These are phyloP conservation scores for Kernera saxatilis DNA, from an alignment of 345 rosid genomes.

Conservation along the genomic window DNA sequence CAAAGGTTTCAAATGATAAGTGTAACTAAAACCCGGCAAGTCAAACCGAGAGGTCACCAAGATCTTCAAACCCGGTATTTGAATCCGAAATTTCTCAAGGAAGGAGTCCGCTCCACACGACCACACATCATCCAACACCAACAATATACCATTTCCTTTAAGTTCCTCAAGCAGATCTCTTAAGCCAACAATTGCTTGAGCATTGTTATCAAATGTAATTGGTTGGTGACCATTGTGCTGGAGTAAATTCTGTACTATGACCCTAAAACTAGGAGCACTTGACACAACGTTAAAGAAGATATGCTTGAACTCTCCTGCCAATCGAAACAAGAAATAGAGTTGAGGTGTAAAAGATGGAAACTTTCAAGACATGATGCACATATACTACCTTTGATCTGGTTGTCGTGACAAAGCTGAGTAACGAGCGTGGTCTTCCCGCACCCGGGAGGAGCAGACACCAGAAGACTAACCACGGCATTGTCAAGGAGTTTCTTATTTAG, in stretches of 20 bases:
- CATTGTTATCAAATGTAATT: conserved; percentile 20
- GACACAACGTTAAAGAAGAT: conserved; percentile 49
- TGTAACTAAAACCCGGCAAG: conserved; percentile 33
- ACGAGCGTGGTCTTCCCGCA: conserved; percentile 51
- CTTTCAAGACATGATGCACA: too few species aligned
- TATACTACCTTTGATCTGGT: conserved; percentile 45
- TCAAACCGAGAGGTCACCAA: conserved; percentile 57
- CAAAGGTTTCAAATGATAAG: conserved; percentile 33
- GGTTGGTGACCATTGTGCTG: conserved; percentile 6
- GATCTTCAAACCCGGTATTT: conserved; percentile 38
- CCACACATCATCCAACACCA: conserved; percentile 77
- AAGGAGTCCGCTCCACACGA: conserved; percentile 36
- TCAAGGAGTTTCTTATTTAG: conserved; percentile 35
- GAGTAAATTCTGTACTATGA: conserved; percentile 32
- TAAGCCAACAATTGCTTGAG: conserved; percentile 24
- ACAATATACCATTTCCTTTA: conserved; percentile 35
- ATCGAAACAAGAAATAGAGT: not conserved
- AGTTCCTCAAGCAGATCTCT: conserved; percentile 19
- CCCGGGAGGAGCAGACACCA: conserved; percentile 49
- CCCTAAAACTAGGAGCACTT: conserved; percentile 30
- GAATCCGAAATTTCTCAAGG: conserved; percentile 20
- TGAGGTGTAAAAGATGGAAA: not conserved
- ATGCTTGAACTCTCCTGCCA: conserved; percentile 43
- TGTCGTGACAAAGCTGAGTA: conserved; percentile 37
- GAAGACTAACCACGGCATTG: conserved; percentile 1